A percentile compares a stretch with the other conserved stretches of the same genome.
Evolutionary conservation across 2,329 filamentous ascomycete genomes (phyloP).

Genomic region (Xylogone sp.): DNA sequence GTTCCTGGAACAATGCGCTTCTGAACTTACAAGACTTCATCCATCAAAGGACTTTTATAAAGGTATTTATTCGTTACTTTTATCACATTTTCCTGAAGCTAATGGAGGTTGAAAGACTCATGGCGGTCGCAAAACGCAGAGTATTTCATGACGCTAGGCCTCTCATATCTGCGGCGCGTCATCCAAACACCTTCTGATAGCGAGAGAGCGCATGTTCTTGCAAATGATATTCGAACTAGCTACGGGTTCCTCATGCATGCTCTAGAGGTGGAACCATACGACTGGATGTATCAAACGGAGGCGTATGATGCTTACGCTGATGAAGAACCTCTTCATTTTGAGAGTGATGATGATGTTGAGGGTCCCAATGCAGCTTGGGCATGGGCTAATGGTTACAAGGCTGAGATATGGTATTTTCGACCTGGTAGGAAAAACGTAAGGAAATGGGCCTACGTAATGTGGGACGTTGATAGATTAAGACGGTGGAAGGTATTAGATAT

Average conservation of each 20-base stretch:
- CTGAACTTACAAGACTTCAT: neutral
- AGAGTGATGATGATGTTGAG: conserved; percentile 3
- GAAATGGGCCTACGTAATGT: conserved; percentile 12
- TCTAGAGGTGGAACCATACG: conserved; percentile 5
- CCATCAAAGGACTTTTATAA: neutral
- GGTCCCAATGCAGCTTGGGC: conserved; percentile 9
- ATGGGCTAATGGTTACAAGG: conserved; percentile 4
- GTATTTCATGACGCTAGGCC: conserved; percentile 5
- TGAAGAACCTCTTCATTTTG: conserved; percentile 3
- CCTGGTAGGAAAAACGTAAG: conserved; percentile 1
- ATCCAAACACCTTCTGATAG: conserved; percentile 1
- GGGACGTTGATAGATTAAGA: conserved; percentile 5
- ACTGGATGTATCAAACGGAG: conserved; percentile 2
- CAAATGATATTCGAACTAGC: neutral
- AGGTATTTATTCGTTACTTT: neutral
- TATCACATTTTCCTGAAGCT: too few relatives aligned
- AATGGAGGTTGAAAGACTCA: neutral
- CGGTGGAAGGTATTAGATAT: neutral
- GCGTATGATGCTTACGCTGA: neutral
- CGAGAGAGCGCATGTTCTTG: conserved; percentile 1
- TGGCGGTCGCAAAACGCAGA: neutral
- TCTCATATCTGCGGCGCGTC: conserved; percentile 3
- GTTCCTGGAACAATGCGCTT: neutral
- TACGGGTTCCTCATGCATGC: neutral
- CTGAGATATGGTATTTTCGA: conserved; percentile 1